These are phyloP conservation scores for Cercospora nicotianae DNA, from an alignment of 2,329 filamentous ascomycete species.

Conservation along the genomic window DNA sequence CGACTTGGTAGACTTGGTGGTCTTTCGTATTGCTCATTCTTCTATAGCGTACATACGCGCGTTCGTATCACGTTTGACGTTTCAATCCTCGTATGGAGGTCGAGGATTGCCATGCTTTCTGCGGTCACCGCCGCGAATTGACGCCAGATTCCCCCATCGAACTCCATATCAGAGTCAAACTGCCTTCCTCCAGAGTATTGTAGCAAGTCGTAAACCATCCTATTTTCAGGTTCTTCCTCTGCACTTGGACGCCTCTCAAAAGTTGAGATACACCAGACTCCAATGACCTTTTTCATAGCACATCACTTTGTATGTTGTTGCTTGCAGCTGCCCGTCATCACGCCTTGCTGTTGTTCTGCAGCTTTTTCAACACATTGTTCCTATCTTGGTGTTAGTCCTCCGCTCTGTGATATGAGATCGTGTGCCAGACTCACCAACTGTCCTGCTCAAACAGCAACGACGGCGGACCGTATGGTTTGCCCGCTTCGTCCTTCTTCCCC, in stretches of 20 bases:
- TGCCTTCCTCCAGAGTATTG: slow-evolving; percentile 4
- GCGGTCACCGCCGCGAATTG: neutral
- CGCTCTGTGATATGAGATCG: neutral
- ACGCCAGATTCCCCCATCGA: neutral
- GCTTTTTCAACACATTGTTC: slow-evolving; percentile 22
- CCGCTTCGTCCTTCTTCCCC: slow-evolving; percentile 35
- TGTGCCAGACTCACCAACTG: slow-evolving; percentile 19
- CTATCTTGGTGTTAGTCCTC: slow-evolving; percentile 5
- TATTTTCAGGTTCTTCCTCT: neutral
- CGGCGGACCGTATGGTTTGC: slow-evolving; percentile 13
- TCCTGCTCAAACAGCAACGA: slow-evolving; percentile 23
- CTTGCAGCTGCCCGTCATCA: neutral
- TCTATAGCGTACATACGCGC: slow-evolving; percentile 3
- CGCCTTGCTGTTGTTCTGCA: slow-evolving; percentile 17
- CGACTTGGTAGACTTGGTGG: neutral
- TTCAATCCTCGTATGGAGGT: neutral
- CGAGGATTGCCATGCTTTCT: slow-evolving; percentile 5
- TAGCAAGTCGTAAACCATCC: slow-evolving; percentile 15
- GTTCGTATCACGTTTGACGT: neutral
- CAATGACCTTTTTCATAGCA: neutral
- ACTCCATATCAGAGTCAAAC: neutral
- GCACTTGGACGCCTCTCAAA: neutral
- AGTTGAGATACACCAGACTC: neutral
- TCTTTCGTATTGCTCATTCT: neutral
- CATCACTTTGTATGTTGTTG: neutral